Base-by-base conservation (phyloP, 2,329 filamentous ascomycete species). In the Phaeomoniella chlamydospora region DNA sequence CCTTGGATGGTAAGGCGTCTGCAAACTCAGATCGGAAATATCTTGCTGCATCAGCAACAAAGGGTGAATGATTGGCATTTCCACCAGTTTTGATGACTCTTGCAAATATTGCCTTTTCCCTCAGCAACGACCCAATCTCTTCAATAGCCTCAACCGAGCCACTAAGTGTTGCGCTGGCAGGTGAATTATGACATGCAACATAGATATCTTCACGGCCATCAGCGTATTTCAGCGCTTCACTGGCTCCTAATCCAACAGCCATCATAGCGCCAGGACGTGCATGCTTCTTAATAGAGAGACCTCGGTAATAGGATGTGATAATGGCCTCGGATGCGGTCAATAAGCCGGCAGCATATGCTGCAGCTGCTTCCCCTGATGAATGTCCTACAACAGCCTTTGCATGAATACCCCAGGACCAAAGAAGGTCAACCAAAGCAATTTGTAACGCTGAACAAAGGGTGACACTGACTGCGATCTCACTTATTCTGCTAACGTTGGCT, bases 241-340 rank as follows among this genome's bases (percentile, higher is more conserved):
- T 41, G 6, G 37, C 32, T 4, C 40, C 37, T 2, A 45, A 32
- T 4, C 41, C 71, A 2, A 72, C 67, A 1, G 71, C 71, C 48
- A 73, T 58, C 72, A 75, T 75, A 5, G 60, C n/a, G n/a, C 32
- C 32, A 13, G 4, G n/a, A 14, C 11, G 52, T 0, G 70, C 70
- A 17, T 31, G 45, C 37, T 6, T 45, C 14, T 33, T 45, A 43
- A 18, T 49, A 14, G 4, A 18, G 15, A 5, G 17, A 22, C 36
- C 36, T 36, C 36, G 33, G 18, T 22, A 38, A 18, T 19, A 38
- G 4, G 36, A 33, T n/a, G 15, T 36, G 12, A 11, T 15, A 11
- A 38, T 36, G 16, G 36, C 34, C 12, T 36, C 59, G 54, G 2
- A 62, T 65, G 12, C 65, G 54, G 59, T 46, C 29, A 48, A 33